Conservation (phyloP, 2,329 filamentous ascomycete species). For the Dendrostoma leiphaemia region DNA sequence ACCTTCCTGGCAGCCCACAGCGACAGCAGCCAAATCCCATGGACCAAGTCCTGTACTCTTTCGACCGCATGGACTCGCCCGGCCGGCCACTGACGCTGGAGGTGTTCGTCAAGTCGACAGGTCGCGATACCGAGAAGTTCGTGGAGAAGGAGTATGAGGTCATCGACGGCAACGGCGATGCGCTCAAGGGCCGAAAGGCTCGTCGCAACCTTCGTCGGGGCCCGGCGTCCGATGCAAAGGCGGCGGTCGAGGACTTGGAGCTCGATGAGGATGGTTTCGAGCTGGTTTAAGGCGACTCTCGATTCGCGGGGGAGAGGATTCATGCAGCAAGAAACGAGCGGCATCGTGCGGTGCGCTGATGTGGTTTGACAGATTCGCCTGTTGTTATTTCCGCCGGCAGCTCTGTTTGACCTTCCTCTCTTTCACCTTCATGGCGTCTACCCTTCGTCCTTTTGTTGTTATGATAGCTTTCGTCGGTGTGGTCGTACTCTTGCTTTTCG, state of each 20-base stretch:
- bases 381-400: too few relatives aligned
- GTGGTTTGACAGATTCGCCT: background rate
- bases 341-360: background rate
- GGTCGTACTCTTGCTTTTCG: constrained; percentile 1
- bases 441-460: background rate
- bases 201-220: constrained; percentile 37
- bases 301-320: background rate
- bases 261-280: constrained; percentile 43
- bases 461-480: background rate
- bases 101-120: constrained; percentile 35
- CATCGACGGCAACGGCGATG: constrained; percentile 42
- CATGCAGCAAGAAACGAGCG: background rate
- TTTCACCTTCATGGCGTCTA: background rate
- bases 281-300: constrained; percentile 31
- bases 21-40: constrained; percentile 24
- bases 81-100: constrained; percentile 38
- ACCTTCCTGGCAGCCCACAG: constrained; percentile 24
- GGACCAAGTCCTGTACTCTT: constrained; percentile 42
- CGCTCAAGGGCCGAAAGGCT: constrained; percentile 42
- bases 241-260: constrained; percentile 25
- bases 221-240: constrained; percentile 17
- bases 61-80: constrained; percentile 38
- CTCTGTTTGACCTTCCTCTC: background rate
- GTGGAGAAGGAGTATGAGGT: constrained; percentile 49
- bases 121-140: constrained; percentile 40